phyloP scores from a whole-genome alignment of 306 rosid species.

The Luffa aegyptiaca region DNA sequence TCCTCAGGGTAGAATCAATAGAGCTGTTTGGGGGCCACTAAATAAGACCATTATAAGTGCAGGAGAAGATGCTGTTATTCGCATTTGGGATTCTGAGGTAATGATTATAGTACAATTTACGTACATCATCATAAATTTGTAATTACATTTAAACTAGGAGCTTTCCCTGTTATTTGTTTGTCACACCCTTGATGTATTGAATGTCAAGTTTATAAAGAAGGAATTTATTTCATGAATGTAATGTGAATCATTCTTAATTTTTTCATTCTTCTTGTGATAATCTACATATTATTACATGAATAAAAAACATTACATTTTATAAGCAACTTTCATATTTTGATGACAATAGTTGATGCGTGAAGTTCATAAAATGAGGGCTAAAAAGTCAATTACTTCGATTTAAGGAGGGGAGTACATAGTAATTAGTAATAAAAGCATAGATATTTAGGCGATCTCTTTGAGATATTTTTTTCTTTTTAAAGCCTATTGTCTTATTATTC shows the following conservation, averaged over 20 bases:
- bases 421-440: neutral
- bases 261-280: too few relatives aligned
- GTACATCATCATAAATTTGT: neutral
- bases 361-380: neutral
- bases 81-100: conserved; percentile 95
- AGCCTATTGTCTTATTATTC: neutral
- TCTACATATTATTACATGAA: neutral
- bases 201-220: too few relatives aligned
- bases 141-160: neutral
- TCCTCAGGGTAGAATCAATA: conserved; percentile 84
- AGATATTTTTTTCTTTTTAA: neutral
- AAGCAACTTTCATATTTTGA: neutral
- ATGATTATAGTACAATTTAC: neutral
- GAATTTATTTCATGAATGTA: too few relatives aligned
- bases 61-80: conserved; percentile 78
- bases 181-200: neutral
- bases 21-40: conserved; percentile 95
- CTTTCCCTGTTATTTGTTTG: neutral
- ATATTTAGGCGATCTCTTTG: neutral
- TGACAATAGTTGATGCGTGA: neutral
- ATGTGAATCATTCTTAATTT: too few relatives aligned
- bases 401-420: too few relatives aligned
- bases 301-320: neutral
- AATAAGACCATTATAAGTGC: conserved; percentile 72
- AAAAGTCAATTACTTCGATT: too few relatives aligned